These are phyloP conservation scores for Leccinum uliginosum DNA, from an alignment of 768 basidiomycete species.

Conservation along the genomic window DNA sequence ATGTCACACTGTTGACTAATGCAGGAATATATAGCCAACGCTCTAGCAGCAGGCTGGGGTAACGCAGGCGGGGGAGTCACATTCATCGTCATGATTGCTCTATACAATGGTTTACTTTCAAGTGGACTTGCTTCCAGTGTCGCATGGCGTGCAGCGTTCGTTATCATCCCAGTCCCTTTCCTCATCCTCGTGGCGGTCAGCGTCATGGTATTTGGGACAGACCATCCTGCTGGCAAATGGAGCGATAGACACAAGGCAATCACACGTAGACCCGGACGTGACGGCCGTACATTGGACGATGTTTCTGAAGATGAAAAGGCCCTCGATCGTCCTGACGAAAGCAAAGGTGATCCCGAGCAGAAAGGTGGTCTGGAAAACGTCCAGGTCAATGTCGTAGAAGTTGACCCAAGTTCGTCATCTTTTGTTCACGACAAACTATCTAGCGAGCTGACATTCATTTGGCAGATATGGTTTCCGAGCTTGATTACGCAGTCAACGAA, in stretches of 20 bases:
- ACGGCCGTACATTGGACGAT: neutral
- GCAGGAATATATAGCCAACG: conserved; percentile 37
- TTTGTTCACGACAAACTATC: neutral
- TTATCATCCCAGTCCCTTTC: conserved; percentile 51
- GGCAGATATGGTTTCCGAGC: conserved; percentile 26
- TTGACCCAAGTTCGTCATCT: neutral
- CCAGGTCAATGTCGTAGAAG: conserved; percentile 11
- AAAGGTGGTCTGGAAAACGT: conserved; percentile 19
- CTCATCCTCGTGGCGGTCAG: conserved; percentile 40
- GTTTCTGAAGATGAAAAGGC: conserved; percentile 12
- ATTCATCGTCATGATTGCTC: conserved; percentile 52
- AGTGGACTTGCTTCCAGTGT: conserved; percentile 36
- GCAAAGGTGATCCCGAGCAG: conserved; percentile 26
- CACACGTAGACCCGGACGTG: conserved; percentile 10
- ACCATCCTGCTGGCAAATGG: conserved; percentile 56
- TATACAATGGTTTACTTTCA: conserved; percentile 38
- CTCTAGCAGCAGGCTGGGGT: conserved; percentile 55
- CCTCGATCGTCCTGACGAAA: conserved; percentile 15
- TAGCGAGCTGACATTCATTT: neutral
- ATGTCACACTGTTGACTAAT: conserved; percentile 20
- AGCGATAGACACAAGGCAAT: conserved; percentile 39
- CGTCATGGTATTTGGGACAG: conserved; percentile 44
- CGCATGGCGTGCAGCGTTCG: conserved; percentile 56
- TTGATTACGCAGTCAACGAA: conserved; percentile 46
- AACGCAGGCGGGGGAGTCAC: conserved; percentile 45